Conservation (phyloP, 345 rosid genomes). For the Eucalyptus pauciflora region DNA sequence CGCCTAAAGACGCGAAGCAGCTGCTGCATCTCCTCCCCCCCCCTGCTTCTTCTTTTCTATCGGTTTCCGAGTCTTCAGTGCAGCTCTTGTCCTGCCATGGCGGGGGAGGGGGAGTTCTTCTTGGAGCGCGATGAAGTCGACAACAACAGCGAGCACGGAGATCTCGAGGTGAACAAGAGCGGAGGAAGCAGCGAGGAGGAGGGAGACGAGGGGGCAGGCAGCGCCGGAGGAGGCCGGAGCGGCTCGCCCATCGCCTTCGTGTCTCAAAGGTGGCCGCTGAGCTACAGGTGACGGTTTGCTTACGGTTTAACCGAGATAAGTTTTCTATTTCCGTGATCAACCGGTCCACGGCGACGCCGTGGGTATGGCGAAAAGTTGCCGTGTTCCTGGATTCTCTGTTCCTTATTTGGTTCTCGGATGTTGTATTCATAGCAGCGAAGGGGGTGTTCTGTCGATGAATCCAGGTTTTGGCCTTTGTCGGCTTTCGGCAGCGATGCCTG, state of each 20-base stretch:
- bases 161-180: conserved; percentile 18
- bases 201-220: conserved; percentile 2
- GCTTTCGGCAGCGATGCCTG: neutral
- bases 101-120: conserved; percentile 13
- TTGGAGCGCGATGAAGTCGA: conserved; percentile 15
- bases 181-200: conserved; percentile 13
- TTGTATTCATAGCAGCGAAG: neutral
- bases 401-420: neutral
- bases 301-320: neutral
- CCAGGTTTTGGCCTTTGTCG: neutral
- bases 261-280: conserved; percentile 75
- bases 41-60: neutral
- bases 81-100: neutral
- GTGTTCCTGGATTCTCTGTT: neutral
- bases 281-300: conserved; percentile 39
- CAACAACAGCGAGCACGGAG: conserved; percentile 16
- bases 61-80: neutral
- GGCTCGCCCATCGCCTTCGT: conserved; percentile 4
- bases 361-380: neutral
- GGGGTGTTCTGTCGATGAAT: neutral
- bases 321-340: neutral
- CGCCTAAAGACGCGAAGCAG: neutral
- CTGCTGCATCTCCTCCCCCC: neutral
- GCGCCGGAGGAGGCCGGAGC: neutral
- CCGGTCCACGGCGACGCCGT: neutral